A percentile compares a stretch with the other conserved stretches of the same genome.
phyloP scores from a whole-genome alignment of 371 early-diverging fungal genomes.

The Mortierella sp. region DNA sequence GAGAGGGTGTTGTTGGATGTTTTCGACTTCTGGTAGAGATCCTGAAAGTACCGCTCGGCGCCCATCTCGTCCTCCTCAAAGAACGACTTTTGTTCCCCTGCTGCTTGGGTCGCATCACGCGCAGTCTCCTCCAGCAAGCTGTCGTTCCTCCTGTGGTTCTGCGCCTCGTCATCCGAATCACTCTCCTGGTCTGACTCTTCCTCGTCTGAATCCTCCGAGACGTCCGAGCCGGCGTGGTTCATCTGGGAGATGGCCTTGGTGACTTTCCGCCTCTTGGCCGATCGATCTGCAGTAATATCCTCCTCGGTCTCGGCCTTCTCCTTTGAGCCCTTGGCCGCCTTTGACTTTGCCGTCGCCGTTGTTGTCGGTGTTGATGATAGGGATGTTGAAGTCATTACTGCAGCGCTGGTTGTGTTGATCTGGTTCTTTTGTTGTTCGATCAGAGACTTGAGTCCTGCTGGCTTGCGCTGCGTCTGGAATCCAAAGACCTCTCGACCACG shows the following conservation, averaged over 20 bases:
- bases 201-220: slow-evolving; percentile 34
- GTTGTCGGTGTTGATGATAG: not conserved
- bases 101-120: slow-evolving; percentile 51
- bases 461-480: slow-evolving; percentile 37
- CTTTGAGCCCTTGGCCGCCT: not conserved
- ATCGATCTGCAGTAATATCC: slow-evolving; percentile 3
- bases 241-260: slow-evolving; percentile 31
- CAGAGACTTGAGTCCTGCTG: slow-evolving; percentile 26
- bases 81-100: slow-evolving; percentile 34
- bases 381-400: not conserved
- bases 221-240: slow-evolving; percentile 35
- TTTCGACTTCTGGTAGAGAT: slow-evolving; percentile 65
- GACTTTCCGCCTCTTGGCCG: slow-evolving; percentile 35
- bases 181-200: slow-evolving; percentile 24
- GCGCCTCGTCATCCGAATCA: slow-evolving; percentile 41
- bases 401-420: too few species aligned
- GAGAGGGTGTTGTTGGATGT: slow-evolving; percentile 93
- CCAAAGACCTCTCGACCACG: slow-evolving; percentile 49
- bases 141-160: slow-evolving; percentile 21
- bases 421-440: slow-evolving; percentile 28
- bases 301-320: slow-evolving; percentile 9
- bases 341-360: not conserved
- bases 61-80: slow-evolving; percentile 63
- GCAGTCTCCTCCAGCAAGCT: slow-evolving; percentile 37
- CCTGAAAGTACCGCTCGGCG: slow-evolving; percentile 83